These are phyloP conservation scores for Fusarium sp. DNA, from an alignment of 2,329 filamentous ascomycete genomes.

Conservation along the genomic window DNA sequence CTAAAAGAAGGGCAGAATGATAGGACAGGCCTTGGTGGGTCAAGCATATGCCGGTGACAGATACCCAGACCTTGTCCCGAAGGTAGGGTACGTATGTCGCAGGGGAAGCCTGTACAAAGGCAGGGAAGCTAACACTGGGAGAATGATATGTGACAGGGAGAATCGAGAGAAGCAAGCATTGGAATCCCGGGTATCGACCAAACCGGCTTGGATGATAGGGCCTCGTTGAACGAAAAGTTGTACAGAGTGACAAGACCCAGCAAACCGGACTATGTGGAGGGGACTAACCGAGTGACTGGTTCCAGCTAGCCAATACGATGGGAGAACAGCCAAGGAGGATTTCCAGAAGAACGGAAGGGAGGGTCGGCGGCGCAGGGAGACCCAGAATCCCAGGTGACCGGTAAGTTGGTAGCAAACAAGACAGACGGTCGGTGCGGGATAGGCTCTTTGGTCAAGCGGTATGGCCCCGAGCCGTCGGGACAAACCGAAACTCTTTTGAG, in stretches of 20 bases:
- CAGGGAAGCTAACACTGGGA: conserved; percentile 5
- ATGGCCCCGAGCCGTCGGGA: conserved; percentile 35
- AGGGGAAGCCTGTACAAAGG: conserved; percentile 3
- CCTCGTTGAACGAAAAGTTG: conserved; percentile 19
- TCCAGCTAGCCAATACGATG: conserved; percentile 31
- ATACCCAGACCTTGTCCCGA: conserved; percentile 33
- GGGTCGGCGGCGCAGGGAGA: conserved; percentile 25
- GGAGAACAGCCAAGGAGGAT: conserved; percentile 23
- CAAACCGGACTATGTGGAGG: conserved; percentile 42
- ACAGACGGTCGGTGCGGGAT: conserved; percentile 22
- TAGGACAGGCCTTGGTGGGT: conserved; percentile 25
- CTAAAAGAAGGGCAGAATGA: conserved; percentile 7
- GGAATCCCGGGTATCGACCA: neutral
- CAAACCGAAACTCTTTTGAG: conserved; percentile 35
- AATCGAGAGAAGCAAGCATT: conserved; percentile 6
- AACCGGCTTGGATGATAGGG: conserved; percentile 23
- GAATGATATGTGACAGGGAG: conserved; percentile 24
- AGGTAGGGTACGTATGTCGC: conserved; percentile 31
- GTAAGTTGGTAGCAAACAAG: conserved; percentile 32
- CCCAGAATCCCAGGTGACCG: conserved; percentile 38
- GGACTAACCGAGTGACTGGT: conserved; percentile 20
- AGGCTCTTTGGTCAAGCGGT: conserved; percentile 19
- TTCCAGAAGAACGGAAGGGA: conserved; percentile 47
- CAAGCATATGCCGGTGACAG: conserved; percentile 39
- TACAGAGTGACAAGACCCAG: conserved; percentile 16